Conservation (phyloP, 164 flowering plant genomes). For the Liquidambar formosana region DNA sequence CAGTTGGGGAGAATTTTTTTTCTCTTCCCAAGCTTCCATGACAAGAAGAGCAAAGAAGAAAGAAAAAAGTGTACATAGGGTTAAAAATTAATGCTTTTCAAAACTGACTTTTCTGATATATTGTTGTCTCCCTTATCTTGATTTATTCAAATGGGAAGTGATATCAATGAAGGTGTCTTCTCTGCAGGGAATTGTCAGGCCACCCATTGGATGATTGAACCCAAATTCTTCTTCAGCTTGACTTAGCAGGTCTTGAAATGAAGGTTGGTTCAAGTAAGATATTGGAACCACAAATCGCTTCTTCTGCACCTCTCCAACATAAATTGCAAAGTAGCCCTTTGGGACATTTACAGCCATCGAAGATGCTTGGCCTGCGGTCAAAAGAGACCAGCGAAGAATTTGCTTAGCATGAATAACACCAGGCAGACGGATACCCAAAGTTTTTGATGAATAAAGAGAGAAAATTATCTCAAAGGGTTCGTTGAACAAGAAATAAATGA, state of each 20-base stretch:
- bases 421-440: too few species aligned
- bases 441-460: too few species aligned
- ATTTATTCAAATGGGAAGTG: constrained; percentile 21
- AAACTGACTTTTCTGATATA: too few species aligned
- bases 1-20: too few species aligned
- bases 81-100: too few species aligned
- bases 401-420: constrained; percentile 13
- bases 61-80: too few species aligned
- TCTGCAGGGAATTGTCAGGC: constrained; percentile 38
- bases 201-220: constrained; percentile 41
- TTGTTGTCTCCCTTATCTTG: background rate
- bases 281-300: constrained; percentile 52
- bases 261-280: constrained; percentile 40
- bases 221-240: constrained; percentile 55
- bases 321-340: constrained; percentile 43
- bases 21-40: too few species aligned
- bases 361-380: background rate
- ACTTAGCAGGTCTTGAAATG: constrained; percentile 40
- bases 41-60: too few species aligned
- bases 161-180: constrained; percentile 31
- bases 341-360: constrained; percentile 7
- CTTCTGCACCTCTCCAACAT: constrained; percentile 46
- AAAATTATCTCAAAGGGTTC: too few species aligned
- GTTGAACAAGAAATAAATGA: background rate
- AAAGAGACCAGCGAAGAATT: constrained; percentile 7